Percentiles rank a stretch among this genome's conserved stretches.
Evolutionary conservation across 805 yeast species (phyloP).

Genomic region (Candida easanensis): DNA sequence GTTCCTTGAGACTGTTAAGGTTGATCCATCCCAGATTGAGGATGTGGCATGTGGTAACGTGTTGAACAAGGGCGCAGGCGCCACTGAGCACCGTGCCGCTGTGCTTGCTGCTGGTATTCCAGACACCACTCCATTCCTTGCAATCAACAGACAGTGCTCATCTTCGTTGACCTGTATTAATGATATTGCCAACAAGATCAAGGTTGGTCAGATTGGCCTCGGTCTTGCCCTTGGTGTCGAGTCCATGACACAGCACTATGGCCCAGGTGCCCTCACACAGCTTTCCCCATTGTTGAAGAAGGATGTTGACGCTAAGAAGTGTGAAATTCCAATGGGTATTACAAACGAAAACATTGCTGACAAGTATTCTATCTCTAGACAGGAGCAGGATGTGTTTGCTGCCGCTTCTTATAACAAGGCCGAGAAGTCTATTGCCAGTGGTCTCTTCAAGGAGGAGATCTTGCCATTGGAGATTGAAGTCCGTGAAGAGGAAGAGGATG

Average conservation of each 20-base stretch:
- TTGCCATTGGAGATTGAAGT: constrained; percentile 69
- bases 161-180: constrained; percentile 90
- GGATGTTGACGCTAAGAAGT: constrained; percentile 56
- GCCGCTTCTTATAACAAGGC: constrained; percentile 87
- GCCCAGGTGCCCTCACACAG: constrained; percentile 69
- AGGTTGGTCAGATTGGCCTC: constrained; percentile 81
- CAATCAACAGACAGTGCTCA: constrained; percentile 92
- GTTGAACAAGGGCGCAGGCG: constrained; percentile 90
- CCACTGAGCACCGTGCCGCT: constrained; percentile 92
- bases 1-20: constrained; percentile 50
- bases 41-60: constrained; percentile 93
- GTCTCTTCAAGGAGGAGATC: constrained; percentile 85
- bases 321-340: constrained; percentile 94
- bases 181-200: constrained; percentile 86
- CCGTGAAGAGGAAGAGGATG: constrained; percentile 57
- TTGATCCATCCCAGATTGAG: constrained; percentile 61
- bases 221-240: constrained; percentile 94
- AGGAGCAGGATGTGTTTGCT: constrained; percentile 83
- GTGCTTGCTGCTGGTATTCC: constrained; percentile 90
- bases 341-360: constrained; percentile 89
- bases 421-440: constrained; percentile 62
- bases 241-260: constrained; percentile 88
- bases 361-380: constrained; percentile 61
- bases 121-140: constrained; percentile 69
- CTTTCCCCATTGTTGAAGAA: constrained; percentile 49